These are phyloP conservation scores for Ottelia alismoides DNA, from an alignment of 106 monocot genomes.

Conservation along the genomic window DNA sequence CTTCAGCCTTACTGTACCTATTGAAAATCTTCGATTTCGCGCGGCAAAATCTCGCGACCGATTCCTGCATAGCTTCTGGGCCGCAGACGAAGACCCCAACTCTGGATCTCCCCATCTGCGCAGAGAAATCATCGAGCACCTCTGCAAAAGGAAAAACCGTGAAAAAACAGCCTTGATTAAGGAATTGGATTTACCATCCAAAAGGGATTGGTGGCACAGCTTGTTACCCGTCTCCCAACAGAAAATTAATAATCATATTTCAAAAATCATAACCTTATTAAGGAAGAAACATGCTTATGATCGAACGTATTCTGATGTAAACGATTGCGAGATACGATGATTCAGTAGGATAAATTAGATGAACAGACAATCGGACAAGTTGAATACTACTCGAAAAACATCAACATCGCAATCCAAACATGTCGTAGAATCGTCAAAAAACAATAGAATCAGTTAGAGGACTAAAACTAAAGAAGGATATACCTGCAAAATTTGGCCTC, in stretches of 20 bases:
- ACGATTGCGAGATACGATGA: background rate
- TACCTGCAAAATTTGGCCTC: constrained; percentile 65
- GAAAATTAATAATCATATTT: too few species aligned
- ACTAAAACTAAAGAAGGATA: background rate
- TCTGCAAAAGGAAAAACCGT: constrained; percentile 23
- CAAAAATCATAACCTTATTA: too few species aligned
- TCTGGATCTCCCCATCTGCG: constrained; percentile 10
- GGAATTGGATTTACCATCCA: too few species aligned
- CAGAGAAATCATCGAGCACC: constrained; percentile 22
- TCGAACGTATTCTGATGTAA: background rate
- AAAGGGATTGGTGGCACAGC: too few species aligned
- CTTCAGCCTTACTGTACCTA: background rate
- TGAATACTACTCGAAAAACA: too few species aligned
- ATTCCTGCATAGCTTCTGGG: constrained; percentile 56
- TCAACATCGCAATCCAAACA: too few species aligned
- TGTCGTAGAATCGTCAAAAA: background rate
- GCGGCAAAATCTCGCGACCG: constrained; percentile 49
- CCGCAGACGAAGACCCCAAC: constrained; percentile 77
- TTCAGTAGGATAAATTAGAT: background rate
- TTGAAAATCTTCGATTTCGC: background rate
- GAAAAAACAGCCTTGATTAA: background rate
- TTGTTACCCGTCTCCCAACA: too few species aligned
- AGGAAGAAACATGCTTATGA: too few species aligned
- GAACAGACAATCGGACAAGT: too few species aligned
- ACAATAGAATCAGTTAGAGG: background rate